A percentile compares a stretch with the other conserved stretches of the same genome.
These are phyloP conservation scores for Rheum nobile DNA, from an alignment of 148 eudicot species.

Conservation along the genomic window DNA sequence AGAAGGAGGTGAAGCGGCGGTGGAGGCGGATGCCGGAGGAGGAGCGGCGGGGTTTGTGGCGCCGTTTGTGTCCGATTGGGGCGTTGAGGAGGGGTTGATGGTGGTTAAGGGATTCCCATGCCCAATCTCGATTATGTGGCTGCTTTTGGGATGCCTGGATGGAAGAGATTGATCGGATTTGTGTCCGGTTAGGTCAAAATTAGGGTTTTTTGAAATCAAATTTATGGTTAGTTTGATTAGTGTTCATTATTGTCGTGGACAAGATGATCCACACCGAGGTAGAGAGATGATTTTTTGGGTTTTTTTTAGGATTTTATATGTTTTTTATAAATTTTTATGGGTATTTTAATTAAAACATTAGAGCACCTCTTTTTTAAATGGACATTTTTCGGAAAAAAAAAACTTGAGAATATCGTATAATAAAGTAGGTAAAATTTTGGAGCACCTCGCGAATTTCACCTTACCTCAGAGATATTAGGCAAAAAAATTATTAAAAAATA, in stretches of 20 bases:
- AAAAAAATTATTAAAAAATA: too few species aligned
- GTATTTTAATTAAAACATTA: too few species aligned
- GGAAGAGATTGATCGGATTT: background rate
- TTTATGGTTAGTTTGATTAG: background rate
- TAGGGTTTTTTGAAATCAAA: background rate
- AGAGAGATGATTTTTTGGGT: too few species aligned
- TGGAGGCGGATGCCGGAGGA: slow-evolving; percentile 51
- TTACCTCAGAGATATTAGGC: too few species aligned
- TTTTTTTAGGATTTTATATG: too few species aligned
- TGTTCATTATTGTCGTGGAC: background rate
- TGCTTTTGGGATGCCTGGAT: background rate
- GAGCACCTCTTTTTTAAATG: too few species aligned
- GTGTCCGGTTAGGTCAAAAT: background rate
- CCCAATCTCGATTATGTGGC: background rate
- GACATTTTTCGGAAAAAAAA: too few species aligned
- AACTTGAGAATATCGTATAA: too few species aligned
- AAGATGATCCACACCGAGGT: too few species aligned
- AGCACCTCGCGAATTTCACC: too few species aligned
- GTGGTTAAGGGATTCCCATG: background rate
- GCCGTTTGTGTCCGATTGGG: slow-evolving; percentile 68
- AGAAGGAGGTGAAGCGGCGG: slow-evolving; percentile 31
- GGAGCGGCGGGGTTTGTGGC: slow-evolving; percentile 44
- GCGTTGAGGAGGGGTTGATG: slow-evolving; percentile 20
- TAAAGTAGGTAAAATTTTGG: too few species aligned
- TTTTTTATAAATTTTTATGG: too few species aligned